Evolutionary conservation across 805 yeast genomes (phyloP), one percentile per base, ranked within the genome.

Genomic region (Lachancea meyersii): DNA sequence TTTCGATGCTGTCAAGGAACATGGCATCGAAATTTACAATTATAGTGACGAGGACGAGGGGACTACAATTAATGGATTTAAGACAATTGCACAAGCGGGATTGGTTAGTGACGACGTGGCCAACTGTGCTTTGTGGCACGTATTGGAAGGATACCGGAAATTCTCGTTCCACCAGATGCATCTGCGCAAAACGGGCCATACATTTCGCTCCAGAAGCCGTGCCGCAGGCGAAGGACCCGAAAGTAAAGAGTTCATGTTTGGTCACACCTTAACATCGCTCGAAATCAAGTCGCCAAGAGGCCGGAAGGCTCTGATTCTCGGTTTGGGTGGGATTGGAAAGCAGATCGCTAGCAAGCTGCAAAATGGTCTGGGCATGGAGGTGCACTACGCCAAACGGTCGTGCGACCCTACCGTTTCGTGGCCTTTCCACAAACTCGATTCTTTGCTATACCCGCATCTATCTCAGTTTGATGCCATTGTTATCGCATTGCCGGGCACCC

Each of bases 41-140:
- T 63, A 58, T 45, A 56, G 56, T 28, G 61, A 60, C 46, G 49
- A 47, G 20, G 30, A 40, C 5, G 41, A 21, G 3, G 20, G n/a
- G 8, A 16, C 11, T 9, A 18, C 40, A 13, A n/a, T n/a, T n/a
- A 5, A 35, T 14, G 53, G 45, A 6, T 39, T 30, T 4, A 28
- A 30, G 9, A 11, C 32, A 22, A 23, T 39, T 5, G 35, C 26
- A 21, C 30, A 45, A 21, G 44, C 48, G 22, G 58, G 67, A 38
- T 64, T 76, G 57, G 79, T 78, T 0, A 75, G 81, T 3, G 77
- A 72, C 35, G 80, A 81, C 17, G 86, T 80, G 13, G 84, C 83
- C 2, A 86, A 80, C 49, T 67, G 77, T 48, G 83, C 73, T 1
- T 57, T 80, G 49, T 79, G 72, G 70, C 74, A 74, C 48, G 65